These are phyloP conservation scores for Pseudogymnoascus sp. DNA, from an alignment of 2,329 filamentous ascomycete species.

Conservation along the genomic window DNA sequence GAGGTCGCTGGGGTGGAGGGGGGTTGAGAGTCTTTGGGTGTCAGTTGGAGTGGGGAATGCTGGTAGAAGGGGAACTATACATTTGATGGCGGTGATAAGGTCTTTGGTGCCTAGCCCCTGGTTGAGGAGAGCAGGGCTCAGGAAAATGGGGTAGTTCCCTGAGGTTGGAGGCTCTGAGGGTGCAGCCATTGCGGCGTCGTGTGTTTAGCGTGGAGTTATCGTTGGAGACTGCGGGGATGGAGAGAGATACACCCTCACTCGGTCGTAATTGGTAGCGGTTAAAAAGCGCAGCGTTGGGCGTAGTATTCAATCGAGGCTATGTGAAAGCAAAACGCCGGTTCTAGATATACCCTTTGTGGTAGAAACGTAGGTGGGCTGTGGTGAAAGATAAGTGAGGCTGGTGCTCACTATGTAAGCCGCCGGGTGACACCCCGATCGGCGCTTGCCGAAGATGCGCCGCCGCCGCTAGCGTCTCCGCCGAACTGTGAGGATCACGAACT, in stretches of 20 bases:
- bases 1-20: conserved; percentile 33
- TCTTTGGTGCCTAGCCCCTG: not conserved
- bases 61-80: not conserved
- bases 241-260: not conserved
- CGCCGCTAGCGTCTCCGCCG: not conserved
- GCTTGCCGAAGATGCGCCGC: conserved; percentile 5
- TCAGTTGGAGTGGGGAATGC: not conserved
- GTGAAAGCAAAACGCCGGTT: not conserved
- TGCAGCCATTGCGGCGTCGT: not conserved
- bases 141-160: not conserved
- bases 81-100: not conserved
- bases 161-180: not conserved
- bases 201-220: not conserved
- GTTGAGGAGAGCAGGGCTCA: not conserved
- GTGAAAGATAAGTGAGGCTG: not conserved
- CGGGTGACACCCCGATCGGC: not conserved
- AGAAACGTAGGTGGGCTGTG: not conserved
- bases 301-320: not conserved
- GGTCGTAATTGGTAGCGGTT: not conserved
- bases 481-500: not conserved
- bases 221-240: not conserved
- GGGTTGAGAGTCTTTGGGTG: conserved; percentile 32
- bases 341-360: not conserved
- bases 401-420: not conserved
- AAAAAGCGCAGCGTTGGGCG: not conserved